A percentile compares a stretch with the other conserved stretches of the same genome.
Evolutionary conservation across 805 yeast genomes (phyloP).

Genomic region (Kluyveromyces aestuarii): DNA sequence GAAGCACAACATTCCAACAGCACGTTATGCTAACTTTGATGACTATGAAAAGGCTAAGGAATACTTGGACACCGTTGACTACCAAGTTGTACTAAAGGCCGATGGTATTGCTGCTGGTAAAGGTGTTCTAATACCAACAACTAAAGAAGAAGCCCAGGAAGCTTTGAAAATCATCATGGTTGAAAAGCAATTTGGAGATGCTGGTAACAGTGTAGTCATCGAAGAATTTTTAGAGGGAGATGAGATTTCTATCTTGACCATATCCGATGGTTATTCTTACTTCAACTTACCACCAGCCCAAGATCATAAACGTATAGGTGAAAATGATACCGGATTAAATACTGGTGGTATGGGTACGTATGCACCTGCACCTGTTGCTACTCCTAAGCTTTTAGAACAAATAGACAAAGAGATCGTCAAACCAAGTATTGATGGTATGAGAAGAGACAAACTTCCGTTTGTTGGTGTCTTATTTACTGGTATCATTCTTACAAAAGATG

Average conservation of each 20-base stretch:
- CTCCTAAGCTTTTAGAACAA: conserved; percentile 57
- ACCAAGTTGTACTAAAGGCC: conserved; percentile 87
- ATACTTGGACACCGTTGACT: conserved; percentile 55
- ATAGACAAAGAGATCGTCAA: conserved; percentile 70
- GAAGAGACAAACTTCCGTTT: conserved; percentile 90
- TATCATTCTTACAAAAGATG: conserved; percentile 75
- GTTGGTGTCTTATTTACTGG: conserved; percentile 95
- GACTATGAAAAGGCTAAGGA: conserved; percentile 64
- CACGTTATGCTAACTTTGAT: conserved; percentile 76
- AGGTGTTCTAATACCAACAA: conserved; percentile 89
- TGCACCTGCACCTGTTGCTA: conserved; percentile 95
- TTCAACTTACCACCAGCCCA: conserved; percentile 94
- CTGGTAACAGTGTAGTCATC: conserved; percentile 91
- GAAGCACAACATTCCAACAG: conserved; percentile 88
- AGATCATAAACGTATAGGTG: conserved; percentile 93
- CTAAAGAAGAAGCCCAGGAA: conserved; percentile 71
- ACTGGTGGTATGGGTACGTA: conserved; percentile 99
- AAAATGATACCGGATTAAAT: conserved; percentile 88
- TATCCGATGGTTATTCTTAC: conserved; percentile 88
- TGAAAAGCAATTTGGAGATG: conserved; percentile 77
- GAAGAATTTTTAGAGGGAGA: conserved; percentile 97
- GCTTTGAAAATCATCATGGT: conserved; percentile 88
- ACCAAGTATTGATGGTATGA: conserved; percentile 94
- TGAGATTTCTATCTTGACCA: conserved; percentile 85
- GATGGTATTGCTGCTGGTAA: conserved; percentile 98